Percentiles rank a stretch among this genome's conserved stretches.
phyloP scores from a whole-genome alignment of 2,329 filamentous ascomycete species.

The Uncinocarpus reesii region DNA sequence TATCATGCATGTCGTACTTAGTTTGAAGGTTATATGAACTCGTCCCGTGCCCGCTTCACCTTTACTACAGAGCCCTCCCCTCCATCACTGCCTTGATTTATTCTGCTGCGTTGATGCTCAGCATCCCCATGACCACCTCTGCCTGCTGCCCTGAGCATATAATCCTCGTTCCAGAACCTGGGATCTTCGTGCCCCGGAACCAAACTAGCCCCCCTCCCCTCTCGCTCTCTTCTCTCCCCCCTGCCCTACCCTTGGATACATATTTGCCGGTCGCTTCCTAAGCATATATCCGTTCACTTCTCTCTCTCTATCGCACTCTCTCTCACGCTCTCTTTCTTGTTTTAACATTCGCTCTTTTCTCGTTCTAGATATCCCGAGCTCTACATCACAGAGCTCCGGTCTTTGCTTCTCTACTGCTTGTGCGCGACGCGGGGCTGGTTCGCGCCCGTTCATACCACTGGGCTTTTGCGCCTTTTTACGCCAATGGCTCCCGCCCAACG shows the following conservation, averaged over 20 bases:
- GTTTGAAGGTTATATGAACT: constrained; percentile 13
- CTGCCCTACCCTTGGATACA: neutral
- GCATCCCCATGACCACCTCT: constrained; percentile 6
- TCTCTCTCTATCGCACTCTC: neutral
- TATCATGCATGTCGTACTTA: constrained; percentile 10
- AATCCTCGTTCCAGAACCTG: constrained; percentile 8
- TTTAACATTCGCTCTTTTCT: constrained; percentile 1
- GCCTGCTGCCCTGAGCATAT: neutral
- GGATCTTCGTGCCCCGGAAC: neutral
- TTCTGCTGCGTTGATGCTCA: neutral
- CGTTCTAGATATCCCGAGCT: neutral
- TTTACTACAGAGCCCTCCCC: constrained; percentile 4
- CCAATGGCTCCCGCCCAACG: constrained; percentile 46
- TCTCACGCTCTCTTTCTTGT: constrained; percentile 1
- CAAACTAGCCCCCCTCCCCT: too few relatives aligned
- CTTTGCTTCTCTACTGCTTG: neutral
- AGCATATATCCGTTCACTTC: neutral
- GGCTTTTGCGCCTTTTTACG: neutral
- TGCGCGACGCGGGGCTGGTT: neutral
- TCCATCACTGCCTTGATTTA: constrained; percentile 12
- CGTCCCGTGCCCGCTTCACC: constrained; percentile 11
- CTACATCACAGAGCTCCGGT: too few relatives aligned
- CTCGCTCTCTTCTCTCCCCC: neutral
- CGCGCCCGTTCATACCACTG: neutral
- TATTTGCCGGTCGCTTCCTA: constrained; percentile 8